Evolutionary conservation across 2,329 filamentous ascomycete species (phyloP), one percentile per base, ranked within the genome.

Genomic region (Pseudopithomyces chartarum): DNA sequence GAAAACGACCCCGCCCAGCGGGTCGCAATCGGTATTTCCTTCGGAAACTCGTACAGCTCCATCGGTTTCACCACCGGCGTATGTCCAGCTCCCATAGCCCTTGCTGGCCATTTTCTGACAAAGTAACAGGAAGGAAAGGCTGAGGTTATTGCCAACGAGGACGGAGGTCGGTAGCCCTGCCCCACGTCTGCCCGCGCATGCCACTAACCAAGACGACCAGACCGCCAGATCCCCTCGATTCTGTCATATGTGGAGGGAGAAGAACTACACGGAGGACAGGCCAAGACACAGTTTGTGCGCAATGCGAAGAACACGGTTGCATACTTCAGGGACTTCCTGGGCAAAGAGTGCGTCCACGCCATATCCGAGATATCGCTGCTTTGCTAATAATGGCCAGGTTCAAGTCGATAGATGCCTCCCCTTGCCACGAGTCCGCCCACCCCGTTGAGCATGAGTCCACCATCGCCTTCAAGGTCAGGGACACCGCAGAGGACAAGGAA

Each of bases 81-180:
- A 78, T 63, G 82, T 60, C 12, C 34, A 42, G 5, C 15, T n/a
- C 38, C 17, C 23, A 15, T 13, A 51, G 15, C 15, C 20, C 2
- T 19, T 17, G 70, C 13, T 10, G 15, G 29, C 15, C n/a, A 8
- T 20, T 12, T 40, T 39, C 47, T 59, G 40, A 56, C 57, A 32
- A 11, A 34, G 20, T 38, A 51, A 20, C 54, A 85, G 84, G 94
- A 98, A 73, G 94, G 96, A 79, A 96, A 96, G 83, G 89, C 92
- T 63, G 92, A 97, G 77, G 94, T 99, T 63, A 98, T 99, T 80
- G 95, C 95, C 73, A 98, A 99, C 81, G 95, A 98, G 82, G 95
- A 98, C 75, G 95, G 95, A 84, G 91, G 91, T 92, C 76, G 73
- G 87, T 43, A 12, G 17, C 48, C 79, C 23, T n/a, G 52, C 44